Base-by-base conservation (phyloP, 257 asterid genomes). In the Nicotiana attenuata region DNA sequence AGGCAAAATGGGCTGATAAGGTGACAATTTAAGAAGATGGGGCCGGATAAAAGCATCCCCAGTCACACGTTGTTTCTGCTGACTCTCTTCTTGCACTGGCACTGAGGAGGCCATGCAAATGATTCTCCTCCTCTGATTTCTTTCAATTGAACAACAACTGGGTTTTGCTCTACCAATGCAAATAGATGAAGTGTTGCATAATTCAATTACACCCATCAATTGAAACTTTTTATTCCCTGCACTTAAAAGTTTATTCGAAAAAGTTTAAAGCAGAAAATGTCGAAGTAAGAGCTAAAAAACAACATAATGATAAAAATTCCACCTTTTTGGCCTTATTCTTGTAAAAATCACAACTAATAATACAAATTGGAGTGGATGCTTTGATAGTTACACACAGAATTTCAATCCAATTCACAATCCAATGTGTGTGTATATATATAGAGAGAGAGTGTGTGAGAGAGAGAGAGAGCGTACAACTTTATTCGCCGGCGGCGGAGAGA, bases 1-100 rank as follows among this genome's bases (percentile, higher is more conserved):
- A 68, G 99, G 98, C 66, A 96, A 91, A 87, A 94, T 96, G 82
- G 98, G 93, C 82, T 96, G 98, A 80, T 94, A 94, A 5, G 98
- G 93, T 22, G 94, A 89, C 88, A 96, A 86, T 79, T 90, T 92
- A 61, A 81, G 93, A 71, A 96, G 98, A 85, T 94, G 99, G 53
- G 92, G 87, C 19, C 98, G 90, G 81, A 96, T 94, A 84, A 96
- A 96, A 38, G 97, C 87, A 83, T 80, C 97, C 60, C 99, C 98
- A 3, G 90, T 82, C 67, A 88, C 76, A 35, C 78, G 50, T 66
- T 73, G 81, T 59, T 78, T 79, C 61, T 85, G 35, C 75, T 85
- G 84, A 24, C 81, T 82, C 20, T 88, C 91, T 85, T 90, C 95
- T 56, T 86, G 84, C 63, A 89, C 89, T 69, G 95, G 88, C 59